A percentile compares a stretch with the other conserved stretches of the same genome.
These are phyloP conservation scores for Suhomyces canberraensis DNA, from an alignment of 805 yeast genomes.

Conservation along the genomic window DNA sequence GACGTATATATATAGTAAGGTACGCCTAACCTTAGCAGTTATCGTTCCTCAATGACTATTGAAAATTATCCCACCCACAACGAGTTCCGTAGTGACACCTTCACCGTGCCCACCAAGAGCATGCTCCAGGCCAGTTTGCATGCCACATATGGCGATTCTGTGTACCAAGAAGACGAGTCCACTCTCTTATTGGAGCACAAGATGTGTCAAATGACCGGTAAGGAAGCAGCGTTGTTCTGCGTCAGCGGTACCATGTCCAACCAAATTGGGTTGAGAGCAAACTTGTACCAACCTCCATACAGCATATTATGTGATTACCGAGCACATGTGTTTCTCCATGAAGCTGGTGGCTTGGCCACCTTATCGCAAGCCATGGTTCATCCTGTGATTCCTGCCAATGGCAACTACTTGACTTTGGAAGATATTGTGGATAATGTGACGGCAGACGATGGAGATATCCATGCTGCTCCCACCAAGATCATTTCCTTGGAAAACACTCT, in stretches of 20 bases:
- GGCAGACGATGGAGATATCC: slow-evolving; percentile 79
- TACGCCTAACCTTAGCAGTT: too few species aligned
- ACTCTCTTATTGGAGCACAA: slow-evolving; percentile 61
- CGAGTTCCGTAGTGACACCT: slow-evolving; percentile 68
- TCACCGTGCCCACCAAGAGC: slow-evolving; percentile 78
- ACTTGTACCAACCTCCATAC: slow-evolving; percentile 77
- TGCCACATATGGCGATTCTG: slow-evolving; percentile 79
- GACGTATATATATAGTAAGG: too few species aligned
- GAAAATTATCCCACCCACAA: slow-evolving; percentile 28
- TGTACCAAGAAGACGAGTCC: slow-evolving; percentile 78
- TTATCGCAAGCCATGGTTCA: slow-evolving; percentile 89
- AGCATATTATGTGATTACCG: slow-evolving; percentile 83
- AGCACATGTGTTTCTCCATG: slow-evolving; percentile 78
- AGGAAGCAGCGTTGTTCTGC: slow-evolving; percentile 77
- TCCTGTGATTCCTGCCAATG: slow-evolving; percentile 77
- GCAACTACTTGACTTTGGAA: slow-evolving; percentile 71
- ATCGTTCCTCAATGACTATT: slow-evolving; percentile 12
- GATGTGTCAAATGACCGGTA: slow-evolving; percentile 70
- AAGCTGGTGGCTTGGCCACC: slow-evolving; percentile 89
- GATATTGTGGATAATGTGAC: slow-evolving; percentile 63
- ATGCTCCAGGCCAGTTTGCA: slow-evolving; percentile 39
- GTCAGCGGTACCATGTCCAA: slow-evolving; percentile 89
- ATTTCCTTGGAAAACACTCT: slow-evolving; percentile 85
- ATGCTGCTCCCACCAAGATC: slow-evolving; percentile 82
- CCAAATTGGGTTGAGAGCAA: slow-evolving; percentile 78